Evolutionary conservation across 2,329 filamentous ascomycete genomes (phyloP).

Genomic region (Calonectria leucothoes): DNA sequence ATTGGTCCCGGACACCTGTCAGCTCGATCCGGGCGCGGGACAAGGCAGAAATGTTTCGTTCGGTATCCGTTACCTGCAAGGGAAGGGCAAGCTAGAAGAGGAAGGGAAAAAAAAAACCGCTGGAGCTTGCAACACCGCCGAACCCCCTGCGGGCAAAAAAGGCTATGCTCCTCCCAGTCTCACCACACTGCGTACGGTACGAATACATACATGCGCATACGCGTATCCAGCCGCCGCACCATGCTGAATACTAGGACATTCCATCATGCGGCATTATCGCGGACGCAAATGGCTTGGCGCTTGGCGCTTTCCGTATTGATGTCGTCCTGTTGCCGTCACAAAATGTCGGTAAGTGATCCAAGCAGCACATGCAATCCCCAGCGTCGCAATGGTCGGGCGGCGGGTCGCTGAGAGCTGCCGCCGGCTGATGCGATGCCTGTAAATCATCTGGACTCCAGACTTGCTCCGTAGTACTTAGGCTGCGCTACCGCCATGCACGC

Average conservation of each 20-base stretch:
- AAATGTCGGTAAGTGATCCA: conserved; percentile 3
- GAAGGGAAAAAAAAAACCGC: background rate
- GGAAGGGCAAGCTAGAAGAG: background rate
- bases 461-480: background rate
- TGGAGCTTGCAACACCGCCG: background rate
- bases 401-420: background rate
- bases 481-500: background rate
- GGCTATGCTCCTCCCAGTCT: too few species aligned
- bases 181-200: background rate
- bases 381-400: background rate
- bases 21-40: background rate
- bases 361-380: background rate
- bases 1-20: background rate
- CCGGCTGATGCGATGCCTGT: background rate
- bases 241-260: background rate
- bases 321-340: background rate
- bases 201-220: background rate
- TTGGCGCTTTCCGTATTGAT: background rate
- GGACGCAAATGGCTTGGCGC: conserved; percentile 6
- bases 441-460: background rate
- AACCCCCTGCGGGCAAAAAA: background rate
- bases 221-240: background rate
- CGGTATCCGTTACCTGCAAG: background rate
- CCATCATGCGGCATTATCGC: conserved; percentile 14
- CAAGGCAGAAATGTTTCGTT: background rate